Evolutionary conservation across 108 stramenopile genomes (phyloP).

Genomic region (Bacterosira constricta): DNA sequence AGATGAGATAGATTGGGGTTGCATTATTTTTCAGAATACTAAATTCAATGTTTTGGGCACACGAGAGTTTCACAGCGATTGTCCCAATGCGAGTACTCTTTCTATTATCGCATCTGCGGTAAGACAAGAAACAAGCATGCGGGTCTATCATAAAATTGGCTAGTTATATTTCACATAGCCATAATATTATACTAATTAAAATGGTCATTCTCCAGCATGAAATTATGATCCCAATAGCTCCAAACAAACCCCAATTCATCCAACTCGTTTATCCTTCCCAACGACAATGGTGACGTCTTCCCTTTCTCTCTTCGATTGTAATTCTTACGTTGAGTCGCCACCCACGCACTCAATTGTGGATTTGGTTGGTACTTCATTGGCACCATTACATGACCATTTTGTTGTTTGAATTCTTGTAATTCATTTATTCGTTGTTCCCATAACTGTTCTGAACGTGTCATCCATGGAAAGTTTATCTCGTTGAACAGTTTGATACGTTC

Average conservation of each 20-base stretch:
- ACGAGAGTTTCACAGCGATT: too few relatives aligned
- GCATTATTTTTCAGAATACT: not conserved
- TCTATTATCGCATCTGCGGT: too few relatives aligned
- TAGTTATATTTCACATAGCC: too few relatives aligned
- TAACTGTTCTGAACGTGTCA: slow-evolving; percentile 24
- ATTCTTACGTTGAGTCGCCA: slow-evolving; percentile 58
- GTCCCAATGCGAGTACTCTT: too few relatives aligned
- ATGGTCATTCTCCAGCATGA: slow-evolving; percentile 13
- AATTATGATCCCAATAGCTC: slow-evolving; percentile 43
- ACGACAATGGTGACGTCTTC: slow-evolving; percentile 25
- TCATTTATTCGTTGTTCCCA: slow-evolving; percentile 24
- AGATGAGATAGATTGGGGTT: not conserved
- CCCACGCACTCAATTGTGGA: slow-evolving; percentile 61
- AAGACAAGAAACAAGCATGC: too few relatives aligned
- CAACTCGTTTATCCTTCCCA: slow-evolving; percentile 44
- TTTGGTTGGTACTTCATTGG: slow-evolving; percentile 49
- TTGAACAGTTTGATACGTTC: slow-evolving; percentile 28
- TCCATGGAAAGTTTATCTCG: slow-evolving; percentile 28
- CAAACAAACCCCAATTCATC: slow-evolving; percentile 54
- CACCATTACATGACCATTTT: slow-evolving; percentile 54
- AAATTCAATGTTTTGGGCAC: too few relatives aligned
- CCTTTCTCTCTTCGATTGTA: slow-evolving; percentile 40
- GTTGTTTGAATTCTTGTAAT: slow-evolving; percentile 32
- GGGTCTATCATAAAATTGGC: too few relatives aligned
- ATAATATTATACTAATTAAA: too few relatives aligned